Conservation (phyloP, 225 moss, liverwort and hornwort genomes). For the Bryum argenteum region DNA sequence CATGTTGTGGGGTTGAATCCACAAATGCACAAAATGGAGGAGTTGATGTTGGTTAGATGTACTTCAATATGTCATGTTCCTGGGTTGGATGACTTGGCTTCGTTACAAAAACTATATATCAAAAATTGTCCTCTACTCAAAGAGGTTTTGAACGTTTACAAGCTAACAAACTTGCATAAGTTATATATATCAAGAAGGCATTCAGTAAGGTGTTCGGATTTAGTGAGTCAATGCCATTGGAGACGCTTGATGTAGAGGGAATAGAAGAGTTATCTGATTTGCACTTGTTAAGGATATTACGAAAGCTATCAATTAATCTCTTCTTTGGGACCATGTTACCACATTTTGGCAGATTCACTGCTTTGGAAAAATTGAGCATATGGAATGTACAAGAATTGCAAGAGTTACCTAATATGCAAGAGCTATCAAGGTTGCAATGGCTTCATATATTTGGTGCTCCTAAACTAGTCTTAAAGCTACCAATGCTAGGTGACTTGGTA, state of each 20-base stretch:
- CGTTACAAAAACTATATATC: not conserved
- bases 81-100: not conserved
- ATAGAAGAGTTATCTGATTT: not conserved
- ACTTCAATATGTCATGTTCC: rapidly evolving
- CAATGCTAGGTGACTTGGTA: not conserved
- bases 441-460: not conserved
- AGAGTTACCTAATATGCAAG: not conserved
- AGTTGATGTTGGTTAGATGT: not conserved
- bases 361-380: not conserved
- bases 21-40: not conserved
- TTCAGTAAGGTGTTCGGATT: not conserved
- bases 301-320: rapidly evolving
- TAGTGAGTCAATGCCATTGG: not conserved
- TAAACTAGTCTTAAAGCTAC: not conserved
- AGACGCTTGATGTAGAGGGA: rapidly evolving
- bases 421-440: not conserved
- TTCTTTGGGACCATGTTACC: not conserved
- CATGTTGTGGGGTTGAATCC: not conserved
- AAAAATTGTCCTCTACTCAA: rapidly evolving
- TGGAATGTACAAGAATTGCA: rapidly evolving
- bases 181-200: not conserved
- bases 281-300: not conserved
- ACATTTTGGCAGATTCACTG: not conserved
- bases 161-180: not conserved
- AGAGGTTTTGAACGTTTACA: not conserved